Base-by-base conservation (phyloP, 345 rosid species). In the Lepidium aucheri region DNA sequence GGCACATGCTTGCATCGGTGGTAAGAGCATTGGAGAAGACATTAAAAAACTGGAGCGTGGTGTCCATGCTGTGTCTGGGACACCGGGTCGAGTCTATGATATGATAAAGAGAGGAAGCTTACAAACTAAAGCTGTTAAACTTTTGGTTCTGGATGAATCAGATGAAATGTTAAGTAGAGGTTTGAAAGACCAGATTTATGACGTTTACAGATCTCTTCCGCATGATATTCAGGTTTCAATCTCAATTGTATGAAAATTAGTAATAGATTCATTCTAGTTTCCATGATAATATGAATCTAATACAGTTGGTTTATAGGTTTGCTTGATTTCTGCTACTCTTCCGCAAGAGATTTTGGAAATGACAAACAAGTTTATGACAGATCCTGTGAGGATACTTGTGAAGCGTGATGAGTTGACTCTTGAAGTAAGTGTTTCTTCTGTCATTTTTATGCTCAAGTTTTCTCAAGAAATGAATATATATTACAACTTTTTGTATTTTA, bases 161-260 rank as follows among this genome's bases (percentile, higher is more conserved):
- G 97, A 94, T 84, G 97, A 94, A 77, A 90, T 94, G 96, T 65
- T 94, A 71, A 88, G 99, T 78, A 85, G 89, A 87, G 99, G 99
- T 54, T 86, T 94, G 69, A 94, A 90, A 80, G 96, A 94, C 76
- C 99, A 94, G 76, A 94, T 94, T 52, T 94, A 94, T 32, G 96
- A 86, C 52, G 97, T 94, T 30, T 88, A 90, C 72, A 75, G 93
- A 74, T 84, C 86, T 79, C 96, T 94, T 72, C 97, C 97, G 9
- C 96, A 92, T 1, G 99, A 94, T 68, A 84, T 90, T 78, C 96
- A 90, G 92, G 96, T 91, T 68, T 8, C 6, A 15, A 4, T 28
- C 16, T 59, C 34, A n/a, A 7, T n/a, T 33, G 6, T 35, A n/a
- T 3, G 4, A 53, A 9, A 44, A 26, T 24, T n/a, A 35, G 14